Conservation (phyloP, 345 rosid genomes). For the Gossypium rotundifolium region DNA sequence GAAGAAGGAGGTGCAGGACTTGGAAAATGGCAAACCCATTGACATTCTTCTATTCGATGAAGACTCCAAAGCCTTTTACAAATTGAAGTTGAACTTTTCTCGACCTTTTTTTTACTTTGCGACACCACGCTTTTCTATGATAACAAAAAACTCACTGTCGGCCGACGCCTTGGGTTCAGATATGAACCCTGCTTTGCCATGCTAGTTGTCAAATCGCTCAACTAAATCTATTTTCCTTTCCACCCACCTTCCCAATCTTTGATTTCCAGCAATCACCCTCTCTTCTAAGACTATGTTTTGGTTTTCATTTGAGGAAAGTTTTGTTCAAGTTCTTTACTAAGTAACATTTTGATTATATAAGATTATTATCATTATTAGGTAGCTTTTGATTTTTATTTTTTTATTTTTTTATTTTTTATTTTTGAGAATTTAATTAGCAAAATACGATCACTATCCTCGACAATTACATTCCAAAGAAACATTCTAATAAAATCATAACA, state of each 20-base stretch:
- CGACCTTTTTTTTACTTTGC: background rate
- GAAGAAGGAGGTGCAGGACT: background rate
- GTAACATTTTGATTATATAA: too few species aligned
- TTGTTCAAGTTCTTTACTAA: too few species aligned
- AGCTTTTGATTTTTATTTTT: too few species aligned
- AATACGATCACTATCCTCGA: too few species aligned
- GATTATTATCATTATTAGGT: too few species aligned
- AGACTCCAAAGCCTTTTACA: background rate
- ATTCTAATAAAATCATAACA: too few species aligned
- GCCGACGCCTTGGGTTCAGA: slow-evolving; percentile 17
- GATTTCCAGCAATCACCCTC: background rate
- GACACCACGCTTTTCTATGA: background rate
- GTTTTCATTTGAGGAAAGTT: too few species aligned
- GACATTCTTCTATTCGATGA: background rate
- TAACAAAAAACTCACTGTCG: background rate
- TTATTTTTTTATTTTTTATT: too few species aligned
- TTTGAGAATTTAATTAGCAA: too few species aligned
- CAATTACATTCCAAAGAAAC: too few species aligned
- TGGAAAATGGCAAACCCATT: background rate
- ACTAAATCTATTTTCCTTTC: background rate
- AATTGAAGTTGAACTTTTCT: slow-evolving; percentile 5
- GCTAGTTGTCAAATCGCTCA: slow-evolving; percentile 8
- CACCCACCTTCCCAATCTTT: too few species aligned
- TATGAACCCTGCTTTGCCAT: slow-evolving; percentile 16
- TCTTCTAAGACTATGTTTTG: background rate